These are phyloP conservation scores for Choanephora cucurbitarum DNA, from an alignment of 371 early-diverging fungal genomes.

Conservation along the genomic window DNA sequence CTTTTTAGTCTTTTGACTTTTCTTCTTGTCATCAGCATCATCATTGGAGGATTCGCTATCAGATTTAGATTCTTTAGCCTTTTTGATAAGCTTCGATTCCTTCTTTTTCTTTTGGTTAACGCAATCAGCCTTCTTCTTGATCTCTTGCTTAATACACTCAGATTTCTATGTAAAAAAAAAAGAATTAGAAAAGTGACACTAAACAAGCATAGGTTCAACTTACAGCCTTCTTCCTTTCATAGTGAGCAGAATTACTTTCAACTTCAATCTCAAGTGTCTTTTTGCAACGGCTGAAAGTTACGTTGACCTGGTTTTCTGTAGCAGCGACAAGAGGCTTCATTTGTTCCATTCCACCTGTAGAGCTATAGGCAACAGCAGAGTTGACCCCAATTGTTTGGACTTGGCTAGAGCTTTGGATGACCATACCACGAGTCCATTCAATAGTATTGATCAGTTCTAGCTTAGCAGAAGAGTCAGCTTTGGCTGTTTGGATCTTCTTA, in stretches of 20 bases:
- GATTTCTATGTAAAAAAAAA: slow-evolving; percentile 16
- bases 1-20: slow-evolving; percentile 3
- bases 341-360: slow-evolving; percentile 27
- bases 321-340: slow-evolving; percentile 29
- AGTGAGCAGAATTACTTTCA: slow-evolving; percentile 18
- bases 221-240: slow-evolving; percentile 22
- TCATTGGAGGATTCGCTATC: slow-evolving; percentile 9
- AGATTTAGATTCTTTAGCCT: slow-evolving; percentile 9
- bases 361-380: slow-evolving; percentile 23
- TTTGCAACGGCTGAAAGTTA: slow-evolving; percentile 25
- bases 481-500: slow-evolving; percentile 15
- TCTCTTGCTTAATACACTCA: slow-evolving; percentile 18
- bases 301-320: slow-evolving; percentile 22
- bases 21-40: slow-evolving; percentile 1
- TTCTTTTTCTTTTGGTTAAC: slow-evolving; percentile 14
- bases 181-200: not conserved
- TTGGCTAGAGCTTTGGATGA: slow-evolving; percentile 27
- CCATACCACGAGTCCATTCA: slow-evolving; percentile 35
- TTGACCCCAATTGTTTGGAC: slow-evolving; percentile 29
- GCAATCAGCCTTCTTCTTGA: slow-evolving; percentile 16
- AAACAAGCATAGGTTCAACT: slow-evolving; percentile 2
- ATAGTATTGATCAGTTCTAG: slow-evolving; percentile 21
- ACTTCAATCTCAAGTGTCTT: slow-evolving; percentile 25
- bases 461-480: slow-evolving; percentile 12
- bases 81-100: slow-evolving; percentile 5